These are phyloP conservation scores for Zygosaccharomyces siamensis DNA, from an alignment of 805 yeast species.

Conservation along the genomic window DNA sequence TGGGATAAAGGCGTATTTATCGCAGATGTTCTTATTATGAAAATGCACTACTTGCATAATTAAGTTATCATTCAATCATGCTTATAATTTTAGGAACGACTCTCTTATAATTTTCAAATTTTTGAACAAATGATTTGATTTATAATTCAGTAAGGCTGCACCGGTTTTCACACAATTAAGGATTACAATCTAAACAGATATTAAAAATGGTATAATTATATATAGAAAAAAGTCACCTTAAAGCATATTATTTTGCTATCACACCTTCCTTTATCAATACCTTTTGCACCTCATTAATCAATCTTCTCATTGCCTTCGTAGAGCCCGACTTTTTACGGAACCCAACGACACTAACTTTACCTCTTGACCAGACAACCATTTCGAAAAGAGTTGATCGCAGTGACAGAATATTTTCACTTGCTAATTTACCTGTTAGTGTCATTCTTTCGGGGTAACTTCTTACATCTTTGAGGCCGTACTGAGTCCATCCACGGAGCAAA, in stretches of 20 bases:
- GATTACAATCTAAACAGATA: not conserved
- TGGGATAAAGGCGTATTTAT: no score
- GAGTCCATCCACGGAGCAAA: conserved; percentile 61
- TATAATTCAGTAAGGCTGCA: no score
- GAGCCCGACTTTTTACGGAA: conserved; percentile 66
- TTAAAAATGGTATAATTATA: not conserved
- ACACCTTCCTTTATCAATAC: conserved; percentile 64
- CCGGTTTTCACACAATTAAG: not conserved
- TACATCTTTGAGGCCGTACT: conserved; percentile 61
- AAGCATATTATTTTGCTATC: conserved; percentile 8
- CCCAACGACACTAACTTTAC: conserved; percentile 48
- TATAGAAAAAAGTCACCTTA: not conserved
- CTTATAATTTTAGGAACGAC: no score
- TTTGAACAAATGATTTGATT: no score
- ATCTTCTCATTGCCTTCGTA: conserved; percentile 51
- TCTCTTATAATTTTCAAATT: no score
- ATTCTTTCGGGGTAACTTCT: conserved; percentile 40
- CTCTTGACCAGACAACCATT: conserved; percentile 44
- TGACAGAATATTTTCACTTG: conserved; percentile 57
- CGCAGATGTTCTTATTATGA: no score
- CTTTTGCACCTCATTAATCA: conserved; percentile 58
- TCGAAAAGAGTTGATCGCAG: conserved; percentile 61
- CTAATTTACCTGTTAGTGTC: conserved; percentile 55
- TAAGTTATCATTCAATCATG: no score
- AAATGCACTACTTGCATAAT: no score